These are phyloP conservation scores for Phytomonas sp. DNA, from an alignment of 208 protist species.

Conservation along the genomic window DNA sequence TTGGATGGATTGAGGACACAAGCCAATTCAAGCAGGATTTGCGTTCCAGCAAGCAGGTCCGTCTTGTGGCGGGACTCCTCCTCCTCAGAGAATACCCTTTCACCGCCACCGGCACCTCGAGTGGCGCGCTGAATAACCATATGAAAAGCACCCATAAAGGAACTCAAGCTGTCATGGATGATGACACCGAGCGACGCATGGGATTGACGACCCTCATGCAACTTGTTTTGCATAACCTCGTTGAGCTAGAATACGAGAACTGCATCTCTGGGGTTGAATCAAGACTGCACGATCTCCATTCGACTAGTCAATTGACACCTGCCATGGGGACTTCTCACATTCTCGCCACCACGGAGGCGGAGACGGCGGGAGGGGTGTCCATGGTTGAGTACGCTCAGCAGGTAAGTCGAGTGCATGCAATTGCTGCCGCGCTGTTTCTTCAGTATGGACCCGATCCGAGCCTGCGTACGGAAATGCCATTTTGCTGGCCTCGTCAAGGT, in stretches of 20 bases:
- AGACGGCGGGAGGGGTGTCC: neutral
- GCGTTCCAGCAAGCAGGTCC: neutral
- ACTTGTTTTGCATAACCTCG: neutral
- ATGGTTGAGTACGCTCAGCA: neutral
- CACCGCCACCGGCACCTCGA: neutral
- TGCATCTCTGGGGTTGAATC: neutral
- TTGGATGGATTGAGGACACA: neutral
- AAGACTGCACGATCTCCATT: neutral
- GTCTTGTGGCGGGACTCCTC: neutral
- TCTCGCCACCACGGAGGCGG: neutral
- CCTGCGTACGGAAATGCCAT: neutral
- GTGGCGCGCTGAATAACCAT: neutral
- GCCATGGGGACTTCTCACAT: neutral
- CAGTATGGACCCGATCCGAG: neutral
- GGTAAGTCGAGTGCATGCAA: constrained; percentile 14
- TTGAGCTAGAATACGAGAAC: neutral
- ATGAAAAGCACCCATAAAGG: neutral
- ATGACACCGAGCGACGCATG: neutral
- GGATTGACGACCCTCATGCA: neutral
- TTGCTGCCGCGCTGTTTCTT: constrained; percentile 1
- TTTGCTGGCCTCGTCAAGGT: neutral
- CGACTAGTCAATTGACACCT: neutral
- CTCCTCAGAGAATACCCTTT: neutral
- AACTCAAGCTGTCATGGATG: neutral
- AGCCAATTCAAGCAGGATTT: neutral